A percentile compares a stretch with the other conserved stretches of the same genome.
phyloP scores from a whole-genome alignment of 1,284 basidiomycete genomes.

The Melampsora americana region DNA sequence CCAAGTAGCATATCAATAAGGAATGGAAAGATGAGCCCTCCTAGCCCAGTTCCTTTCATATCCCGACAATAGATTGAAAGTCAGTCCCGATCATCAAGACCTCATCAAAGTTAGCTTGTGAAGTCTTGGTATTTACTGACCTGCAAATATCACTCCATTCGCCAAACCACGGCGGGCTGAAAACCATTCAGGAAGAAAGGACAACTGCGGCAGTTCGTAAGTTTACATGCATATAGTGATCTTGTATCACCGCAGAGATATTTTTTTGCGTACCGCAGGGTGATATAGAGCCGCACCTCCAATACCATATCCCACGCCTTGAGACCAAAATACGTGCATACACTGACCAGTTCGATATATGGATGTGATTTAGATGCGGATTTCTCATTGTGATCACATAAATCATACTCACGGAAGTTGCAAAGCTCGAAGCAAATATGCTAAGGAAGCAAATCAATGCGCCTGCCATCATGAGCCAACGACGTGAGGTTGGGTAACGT shows the following conservation, averaged over 20 bases:
- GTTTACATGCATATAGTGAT: too few relatives aligned
- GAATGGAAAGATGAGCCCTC: conserved; percentile 36
- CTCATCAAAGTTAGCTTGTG: too few relatives aligned
- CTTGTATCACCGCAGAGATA: too few relatives aligned
- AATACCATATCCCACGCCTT: conserved; percentile 31
- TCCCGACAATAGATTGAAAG: too few relatives aligned
- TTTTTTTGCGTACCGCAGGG: conserved; percentile 13
- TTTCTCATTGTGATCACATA: too few relatives aligned
- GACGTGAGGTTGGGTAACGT: conserved; percentile 9
- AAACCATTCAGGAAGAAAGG: conserved; percentile 59
- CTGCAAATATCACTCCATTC: conserved; percentile 57
- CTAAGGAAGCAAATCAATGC: conserved; percentile 21
- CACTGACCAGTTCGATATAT: background rate
- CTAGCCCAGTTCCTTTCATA: conserved; percentile 27
- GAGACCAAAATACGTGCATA: conserved; percentile 26
- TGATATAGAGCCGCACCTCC: conserved; percentile 34
- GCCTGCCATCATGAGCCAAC: conserved; percentile 4
- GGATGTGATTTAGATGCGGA: too few relatives aligned
- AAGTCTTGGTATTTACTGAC: conserved; percentile 45
- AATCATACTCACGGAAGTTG: conserved; percentile 6
- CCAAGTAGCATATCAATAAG: conserved; percentile 19
- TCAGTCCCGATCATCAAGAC: too few relatives aligned
- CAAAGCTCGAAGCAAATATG: conserved; percentile 32
- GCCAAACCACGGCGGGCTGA: conserved; percentile 56
- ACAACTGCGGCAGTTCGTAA: conserved; percentile 46